Evolutionary conservation across 2,329 filamentous ascomycete species (phyloP).

Genomic region (Paraphoma chrysanthemicola): DNA sequence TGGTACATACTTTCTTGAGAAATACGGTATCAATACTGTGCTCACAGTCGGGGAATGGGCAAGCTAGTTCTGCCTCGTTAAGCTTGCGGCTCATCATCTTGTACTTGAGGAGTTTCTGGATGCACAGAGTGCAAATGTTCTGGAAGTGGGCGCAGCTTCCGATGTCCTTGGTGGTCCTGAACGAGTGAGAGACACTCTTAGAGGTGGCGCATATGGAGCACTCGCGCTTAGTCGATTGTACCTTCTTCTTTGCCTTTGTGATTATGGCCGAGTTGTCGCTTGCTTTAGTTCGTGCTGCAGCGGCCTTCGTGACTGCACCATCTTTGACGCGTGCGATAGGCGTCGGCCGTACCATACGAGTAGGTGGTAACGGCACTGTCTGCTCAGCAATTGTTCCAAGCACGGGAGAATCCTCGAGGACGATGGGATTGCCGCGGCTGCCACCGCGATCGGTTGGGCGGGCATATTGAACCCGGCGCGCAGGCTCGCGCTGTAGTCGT

Average conservation of each 20-base stretch:
- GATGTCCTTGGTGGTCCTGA: slow-evolving; percentile 9
- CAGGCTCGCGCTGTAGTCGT: not conserved
- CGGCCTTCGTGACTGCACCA: not conserved
- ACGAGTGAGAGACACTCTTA: slow-evolving; percentile 13
- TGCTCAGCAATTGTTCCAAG: not conserved
- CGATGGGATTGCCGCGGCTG: not conserved
- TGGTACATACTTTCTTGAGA: slow-evolving; percentile 13
- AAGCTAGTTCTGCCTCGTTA: slow-evolving; percentile 17
- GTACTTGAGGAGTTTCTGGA: slow-evolving; percentile 24
- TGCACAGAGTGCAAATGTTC: slow-evolving; percentile 24
- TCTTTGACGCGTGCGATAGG: not conserved
- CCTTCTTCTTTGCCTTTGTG: slow-evolving; percentile 6
- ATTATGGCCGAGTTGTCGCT: not conserved
- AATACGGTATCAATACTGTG: slow-evolving; percentile 9
- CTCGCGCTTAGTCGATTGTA: slow-evolving; percentile 15
- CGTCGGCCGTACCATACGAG: not conserved
- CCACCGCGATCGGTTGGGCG: not conserved
- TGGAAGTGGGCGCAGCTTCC: slow-evolving; percentile 27
- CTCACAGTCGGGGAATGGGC: slow-evolving; percentile 21
- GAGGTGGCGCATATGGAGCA: slow-evolving; percentile 24
- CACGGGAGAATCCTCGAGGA: not conserved
- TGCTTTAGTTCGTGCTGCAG: not conserved
- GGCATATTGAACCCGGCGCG: not conserved
- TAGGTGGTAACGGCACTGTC: not conserved
- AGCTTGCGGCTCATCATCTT: slow-evolving; percentile 22